Base-by-base conservation (phyloP, 202 grass and related monocot species). In the Musa balbisiana region DNA sequence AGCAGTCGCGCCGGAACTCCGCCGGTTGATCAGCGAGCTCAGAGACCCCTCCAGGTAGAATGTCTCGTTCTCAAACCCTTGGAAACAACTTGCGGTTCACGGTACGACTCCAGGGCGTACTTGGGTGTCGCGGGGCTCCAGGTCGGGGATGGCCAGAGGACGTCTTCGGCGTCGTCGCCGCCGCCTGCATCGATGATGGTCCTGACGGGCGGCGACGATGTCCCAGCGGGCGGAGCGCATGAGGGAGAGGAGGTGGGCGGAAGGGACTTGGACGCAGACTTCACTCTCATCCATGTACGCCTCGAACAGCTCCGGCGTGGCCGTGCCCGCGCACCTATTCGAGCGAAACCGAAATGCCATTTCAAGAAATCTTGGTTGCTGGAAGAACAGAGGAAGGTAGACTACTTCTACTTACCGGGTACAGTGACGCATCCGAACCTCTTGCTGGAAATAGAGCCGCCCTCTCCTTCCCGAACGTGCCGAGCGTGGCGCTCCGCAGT, bases 41-140 rank as follows among this genome's bases (percentile, higher is more conserved):
- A 98, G 94, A 11, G 94, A 98, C 1, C 94, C 94, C 62, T 98
- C 94, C 10, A 98, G 79, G 88, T 94, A 98, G 85, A 98, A 98
- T 9, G 94, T 91, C 81, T 98, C 94, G 59, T 98, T 90, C 84
- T 98, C 94, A 81, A 98, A 98, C 25, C 88, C 90, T 62, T 85
- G 82, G 63, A 98, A 98, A 92, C 63, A 94, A 79, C 11, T 77
- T 81, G 56, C 83, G 85, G 26, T 81, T 98, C 0, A 83, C 64
- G 87, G 87, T 98, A 88, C 17, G 94, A 83, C 87, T 98, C 94
- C 2, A 98, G 79, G 59, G 90, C 88, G 76, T 92, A 86, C 77
- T n/a, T n/a, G n/a, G 17, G 94, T 83, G 22, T 88, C 77, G 69
- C 87, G 84, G 75, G 76, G 81, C 3, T 50, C 54, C 19, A 78